Evolutionary conservation across 306 rosid genomes (phyloP).

Genomic region (Cajanus cajan): DNA sequence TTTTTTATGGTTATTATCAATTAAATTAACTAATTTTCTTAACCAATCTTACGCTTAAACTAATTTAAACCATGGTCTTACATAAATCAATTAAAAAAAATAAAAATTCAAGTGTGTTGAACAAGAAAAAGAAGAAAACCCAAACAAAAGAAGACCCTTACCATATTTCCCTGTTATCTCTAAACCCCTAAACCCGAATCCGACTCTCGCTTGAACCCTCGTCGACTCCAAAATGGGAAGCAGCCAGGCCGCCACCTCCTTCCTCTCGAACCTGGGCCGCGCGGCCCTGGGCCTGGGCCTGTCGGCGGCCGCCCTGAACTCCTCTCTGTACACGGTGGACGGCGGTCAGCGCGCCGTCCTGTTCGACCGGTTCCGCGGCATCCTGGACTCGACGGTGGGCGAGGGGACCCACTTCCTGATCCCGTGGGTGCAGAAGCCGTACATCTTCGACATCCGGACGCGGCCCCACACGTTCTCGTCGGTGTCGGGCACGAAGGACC

Average conservation of each 20-base stretch:
- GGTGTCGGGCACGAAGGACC: constrained; percentile 90
- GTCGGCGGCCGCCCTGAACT: constrained; percentile 47
- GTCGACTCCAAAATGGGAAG: constrained; percentile 64
- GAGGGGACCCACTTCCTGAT: constrained; percentile 89
- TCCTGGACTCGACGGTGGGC: constrained; percentile 51
- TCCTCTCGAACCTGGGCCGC: constrained; percentile 64
- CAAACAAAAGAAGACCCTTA: too few species aligned
- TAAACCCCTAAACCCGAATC: constrained; percentile 3
- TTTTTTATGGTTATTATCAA: too few species aligned
- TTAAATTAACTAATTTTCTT: too few species aligned
- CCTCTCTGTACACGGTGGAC: constrained; percentile 88
- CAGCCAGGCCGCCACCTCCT: constrained; percentile 69
- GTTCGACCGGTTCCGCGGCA: constrained; percentile 87
- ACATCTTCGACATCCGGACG: constrained; percentile 86
- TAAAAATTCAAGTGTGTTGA: too few species aligned
- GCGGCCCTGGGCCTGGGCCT: constrained; percentile 59
- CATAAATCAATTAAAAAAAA: too few species aligned
- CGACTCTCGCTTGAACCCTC: too few species aligned
- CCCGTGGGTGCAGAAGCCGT: constrained; percentile 98
- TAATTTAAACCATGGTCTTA: too few species aligned
- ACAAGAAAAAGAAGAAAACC: too few species aligned
- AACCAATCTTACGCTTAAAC: too few species aligned
- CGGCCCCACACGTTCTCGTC: constrained; percentile 89
- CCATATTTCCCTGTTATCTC: too few species aligned
- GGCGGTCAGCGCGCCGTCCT: constrained; percentile 96